phyloP scores from a whole-genome alignment of 768 basidiomycete genomes.

The Rhizopogon sp. region DNA sequence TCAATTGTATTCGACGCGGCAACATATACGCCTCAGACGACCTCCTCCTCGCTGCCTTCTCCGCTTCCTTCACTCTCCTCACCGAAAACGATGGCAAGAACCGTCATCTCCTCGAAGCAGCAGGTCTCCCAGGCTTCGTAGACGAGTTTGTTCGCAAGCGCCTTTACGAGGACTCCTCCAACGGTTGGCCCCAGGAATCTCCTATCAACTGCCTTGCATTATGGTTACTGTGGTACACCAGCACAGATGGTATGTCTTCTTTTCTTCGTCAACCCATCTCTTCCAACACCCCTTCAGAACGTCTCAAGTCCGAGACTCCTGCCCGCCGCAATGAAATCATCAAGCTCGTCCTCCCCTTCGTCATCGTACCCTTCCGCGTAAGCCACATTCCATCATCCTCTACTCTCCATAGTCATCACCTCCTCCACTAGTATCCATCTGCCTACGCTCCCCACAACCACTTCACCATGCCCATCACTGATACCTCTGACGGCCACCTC shows the following conservation, averaged over 20 bases:
- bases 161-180: slow-evolving; percentile 35
- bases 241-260: slow-evolving; percentile 39
- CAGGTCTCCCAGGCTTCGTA: slow-evolving; percentile 43
- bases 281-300: slow-evolving; percentile 16
- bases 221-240: slow-evolving; percentile 63
- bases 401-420: slow-evolving; percentile 2
- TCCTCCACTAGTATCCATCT: slow-evolving; percentile 41
- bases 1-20: slow-evolving; percentile 25
- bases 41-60: slow-evolving; percentile 31
- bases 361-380: slow-evolving; percentile 49
- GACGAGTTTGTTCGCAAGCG: slow-evolving; percentile 39
- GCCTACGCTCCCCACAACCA: slow-evolving; percentile 60
- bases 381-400: neutral
- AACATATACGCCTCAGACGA: slow-evolving; percentile 26
- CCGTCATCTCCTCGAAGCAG: slow-evolving; percentile 47
- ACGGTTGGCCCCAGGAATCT: slow-evolving; percentile 58
- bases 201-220: slow-evolving; percentile 46
- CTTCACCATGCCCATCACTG: slow-evolving; percentile 45
- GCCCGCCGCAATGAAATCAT: slow-evolving; percentile 24
- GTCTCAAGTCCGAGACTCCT: slow-evolving; percentile 20
- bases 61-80: slow-evolving; percentile 49
- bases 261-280: slow-evolving; percentile 6
- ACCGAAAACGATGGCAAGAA: slow-evolving; percentile 69
- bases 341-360: slow-evolving; percentile 36
- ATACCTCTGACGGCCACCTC: slow-evolving; percentile 9